A percentile compares a stretch with the other conserved stretches of the same genome.
Conservation (phyloP, 2,329 filamentous ascomycete genomes). For the Microascus cirrosus region DNA sequence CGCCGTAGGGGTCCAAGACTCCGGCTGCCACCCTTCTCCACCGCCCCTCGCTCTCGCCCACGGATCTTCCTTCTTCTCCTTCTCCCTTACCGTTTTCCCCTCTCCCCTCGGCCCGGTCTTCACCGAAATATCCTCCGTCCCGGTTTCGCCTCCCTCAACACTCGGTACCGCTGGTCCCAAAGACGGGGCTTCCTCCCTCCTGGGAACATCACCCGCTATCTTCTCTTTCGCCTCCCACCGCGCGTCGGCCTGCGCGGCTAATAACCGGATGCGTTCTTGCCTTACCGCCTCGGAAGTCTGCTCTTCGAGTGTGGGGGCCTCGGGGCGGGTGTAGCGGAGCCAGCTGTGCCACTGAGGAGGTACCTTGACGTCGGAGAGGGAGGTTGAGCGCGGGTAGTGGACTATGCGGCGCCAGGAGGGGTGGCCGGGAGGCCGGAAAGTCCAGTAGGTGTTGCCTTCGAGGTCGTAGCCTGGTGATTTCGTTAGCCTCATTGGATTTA, state of each 20-base stretch:
- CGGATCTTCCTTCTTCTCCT: constrained; percentile 29
- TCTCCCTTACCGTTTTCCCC: constrained; percentile 3
- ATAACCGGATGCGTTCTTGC: constrained; percentile 38
- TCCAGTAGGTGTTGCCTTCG: constrained; percentile 58
- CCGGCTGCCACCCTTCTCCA: constrained; percentile 57
- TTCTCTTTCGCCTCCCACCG: constrained; percentile 51
- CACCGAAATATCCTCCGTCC: neutral
- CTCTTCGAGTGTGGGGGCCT: constrained; percentile 45
- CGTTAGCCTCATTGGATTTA: no score
- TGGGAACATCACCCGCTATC: constrained; percentile 26
- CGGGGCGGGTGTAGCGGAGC: constrained; percentile 47
- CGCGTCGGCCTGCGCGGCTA: constrained; percentile 51
- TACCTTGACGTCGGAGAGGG: constrained; percentile 44
- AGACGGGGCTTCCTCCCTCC: constrained; percentile 10
- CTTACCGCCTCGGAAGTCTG: constrained; percentile 41
- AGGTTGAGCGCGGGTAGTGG: constrained; percentile 41
- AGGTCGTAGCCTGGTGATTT: constrained; percentile 51
- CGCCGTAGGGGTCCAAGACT: constrained; percentile 45
- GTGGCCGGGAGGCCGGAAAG: constrained; percentile 38
- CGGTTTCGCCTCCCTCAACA: constrained; percentile 1
- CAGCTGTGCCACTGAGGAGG: constrained; percentile 58
- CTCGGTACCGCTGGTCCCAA: constrained; percentile 5
- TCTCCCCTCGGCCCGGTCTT: neutral
- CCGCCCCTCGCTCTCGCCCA: constrained; percentile 46
- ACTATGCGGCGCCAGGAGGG: constrained; percentile 48